Base-by-base conservation (phyloP, 768 basidiomycete genomes). In the Mycena metata region DNA sequence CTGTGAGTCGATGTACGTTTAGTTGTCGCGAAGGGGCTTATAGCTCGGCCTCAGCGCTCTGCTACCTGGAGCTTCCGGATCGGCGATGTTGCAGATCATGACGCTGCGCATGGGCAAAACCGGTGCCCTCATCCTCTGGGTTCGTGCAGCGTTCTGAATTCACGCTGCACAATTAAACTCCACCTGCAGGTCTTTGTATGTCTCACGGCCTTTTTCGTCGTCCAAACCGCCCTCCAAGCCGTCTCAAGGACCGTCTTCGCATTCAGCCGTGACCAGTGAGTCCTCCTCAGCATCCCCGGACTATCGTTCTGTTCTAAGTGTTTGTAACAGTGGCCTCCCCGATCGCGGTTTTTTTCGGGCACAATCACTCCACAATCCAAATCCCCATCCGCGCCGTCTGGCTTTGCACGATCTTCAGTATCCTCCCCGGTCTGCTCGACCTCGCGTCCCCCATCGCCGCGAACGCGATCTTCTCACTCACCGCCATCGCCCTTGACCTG, bases 171-270 rank as follows among this genome's bases (percentile, higher is more conserved):
- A 36, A 30, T 24, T 24, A 19, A 36, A 36, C 19, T 33, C n/a
- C n/a, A 19, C 21, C 21, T 21, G 36, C 58, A 90, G 90, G 83
- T 83, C 16, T 89, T 91, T 69, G 91, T 94, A 35, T 95, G 94
- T 83, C 76, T 93, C 64, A 94, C 94, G 17, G 95, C 95, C 0
- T 96, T 95, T 82, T 94, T 94, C 77, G 93, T 94, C 63, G 89
- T 88, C 19, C 92, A 94, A 78, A 90, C 88, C 16, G 90, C 93
- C 13, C 84, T 94, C 8, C 95, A 96, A 72, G 95, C 95, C 24
- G 90, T 88, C 61, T 93, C 93, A 5, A 86, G 95, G 42, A 92
- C 92, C 0, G 83, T 95, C 26, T 95, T 92, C 74, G 95, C 95
- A 3, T 95, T 96, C 82, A 91, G 90, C 74, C 90, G 92, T 61